These are phyloP conservation scores for Piromyces sp. DNA, from an alignment of 192 early-diverging fungal genomes.

Conservation along the genomic window DNA sequence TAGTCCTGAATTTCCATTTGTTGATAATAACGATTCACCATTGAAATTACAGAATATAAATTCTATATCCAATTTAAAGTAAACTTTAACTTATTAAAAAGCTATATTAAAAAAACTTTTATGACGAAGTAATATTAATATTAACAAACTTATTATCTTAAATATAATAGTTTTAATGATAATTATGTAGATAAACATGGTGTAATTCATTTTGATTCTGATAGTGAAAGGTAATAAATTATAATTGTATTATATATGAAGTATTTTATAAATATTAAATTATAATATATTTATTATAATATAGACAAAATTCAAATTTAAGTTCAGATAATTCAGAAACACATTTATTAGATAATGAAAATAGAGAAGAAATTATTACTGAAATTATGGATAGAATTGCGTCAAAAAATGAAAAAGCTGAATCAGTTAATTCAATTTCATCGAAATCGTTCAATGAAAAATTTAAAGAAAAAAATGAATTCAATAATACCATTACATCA, in stretches of 20 bases:
- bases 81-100: too few species aligned
- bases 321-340: not conserved
- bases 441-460: not conserved
- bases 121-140: too few species aligned
- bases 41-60: not conserved
- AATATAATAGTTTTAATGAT: not conserved
- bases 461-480: not conserved
- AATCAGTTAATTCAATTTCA: not conserved
- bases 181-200: not conserved
- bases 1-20: not conserved
- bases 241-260: too few species aligned
- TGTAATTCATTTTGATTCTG: not conserved
- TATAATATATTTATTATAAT: not conserved
- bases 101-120: too few species aligned
- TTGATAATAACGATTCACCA: not conserved
- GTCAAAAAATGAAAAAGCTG: not conserved
- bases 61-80: not conserved
- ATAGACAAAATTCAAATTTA: not conserved
- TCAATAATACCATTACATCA: not conserved
- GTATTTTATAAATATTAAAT: too few species aligned
- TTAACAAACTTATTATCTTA: too few species aligned
- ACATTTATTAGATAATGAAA: not conserved
- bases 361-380: not conserved
- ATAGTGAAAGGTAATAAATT: not conserved
- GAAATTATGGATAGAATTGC: not conserved